These are phyloP conservation scores for Neonectria faginata DNA, from an alignment of 2,329 filamentous ascomycete genomes.

Conservation along the genomic window DNA sequence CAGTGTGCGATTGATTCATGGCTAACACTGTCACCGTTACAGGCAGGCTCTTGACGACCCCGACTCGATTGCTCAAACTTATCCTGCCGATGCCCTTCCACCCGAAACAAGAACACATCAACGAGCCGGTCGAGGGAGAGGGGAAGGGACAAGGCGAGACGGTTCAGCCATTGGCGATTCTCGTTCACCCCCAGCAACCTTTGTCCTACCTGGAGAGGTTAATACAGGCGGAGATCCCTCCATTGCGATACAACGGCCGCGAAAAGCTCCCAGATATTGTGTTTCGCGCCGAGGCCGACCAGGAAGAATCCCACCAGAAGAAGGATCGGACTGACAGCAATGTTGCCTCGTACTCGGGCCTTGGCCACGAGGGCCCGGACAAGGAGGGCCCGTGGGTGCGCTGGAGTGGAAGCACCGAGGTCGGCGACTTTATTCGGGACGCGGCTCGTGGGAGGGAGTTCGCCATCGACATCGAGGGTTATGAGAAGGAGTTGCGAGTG, in stretches of 20 bases:
- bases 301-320: slow-evolving; percentile 59
- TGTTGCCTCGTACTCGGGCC: slow-evolving; percentile 78
- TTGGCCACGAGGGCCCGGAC: slow-evolving; percentile 69
- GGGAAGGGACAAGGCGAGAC: slow-evolving; percentile 48
- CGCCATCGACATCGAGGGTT: slow-evolving; percentile 82
- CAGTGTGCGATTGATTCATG: no score
- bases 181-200: slow-evolving; percentile 90
- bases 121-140: slow-evolving; percentile 54
- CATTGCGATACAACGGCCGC: slow-evolving; percentile 71
- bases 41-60: slow-evolving; percentile 84
- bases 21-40: background rate
- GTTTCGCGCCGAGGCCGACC: slow-evolving; percentile 82
- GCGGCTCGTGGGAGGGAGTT: slow-evolving; percentile 88
- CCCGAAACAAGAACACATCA: slow-evolving; percentile 54
- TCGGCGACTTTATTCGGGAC: slow-evolving; percentile 94
- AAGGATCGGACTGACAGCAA: slow-evolving; percentile 53
- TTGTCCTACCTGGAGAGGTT: slow-evolving; percentile 90
- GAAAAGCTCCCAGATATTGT: slow-evolving; percentile 79
- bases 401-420: slow-evolving; percentile 89
- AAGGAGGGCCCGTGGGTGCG: slow-evolving; percentile 75
- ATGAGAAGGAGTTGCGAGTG: slow-evolving; percentile 73
- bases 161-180: slow-evolving; percentile 85
- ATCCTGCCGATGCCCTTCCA: slow-evolving; percentile 75
- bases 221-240: slow-evolving; percentile 87
- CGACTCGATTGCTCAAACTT: slow-evolving; percentile 82